Evolutionary conservation across 331 rosid species (phyloP), one percentile per base, ranked within the genome.

Genomic region (Dryas integrifolia): DNA sequence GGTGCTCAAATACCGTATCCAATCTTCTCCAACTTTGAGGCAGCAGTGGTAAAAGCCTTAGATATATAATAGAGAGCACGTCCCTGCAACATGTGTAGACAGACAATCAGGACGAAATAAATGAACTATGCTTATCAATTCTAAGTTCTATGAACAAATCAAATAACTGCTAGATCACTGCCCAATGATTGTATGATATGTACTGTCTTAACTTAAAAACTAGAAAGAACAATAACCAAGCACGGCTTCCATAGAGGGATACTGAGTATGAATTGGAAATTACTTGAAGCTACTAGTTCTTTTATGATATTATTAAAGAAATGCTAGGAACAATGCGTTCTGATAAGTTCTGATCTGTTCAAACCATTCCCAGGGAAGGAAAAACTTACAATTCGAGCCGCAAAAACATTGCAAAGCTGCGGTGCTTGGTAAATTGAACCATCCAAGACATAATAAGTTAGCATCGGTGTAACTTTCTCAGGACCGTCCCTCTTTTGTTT

Each of bases 401-500:
- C 90, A 69, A 94, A 91, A 70, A 94, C 96, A 88, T 80, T 94
- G 85, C 88, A 82, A 2, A 94, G 95, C 49, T 91, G 98, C 1
- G 96, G 97, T 73, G 96, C 89, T 78, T 94, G 98, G 82, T 94
- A 91, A 39, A 94, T 89, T 1, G 96, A 89, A 72, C 98, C 97
- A 77, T 94, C 98, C 87, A 91, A 83, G 56, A 88, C 63, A 66
- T 91, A 89, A 71, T 94, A 91, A 6, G 96, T 88, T 63, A 94
- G 86, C 95, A 88, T 85, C 0, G 92, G 92, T 0, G 95, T 91
- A 71, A 91, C 95, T 76, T 89, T 94, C 79, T 94, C 97, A 30
- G 92, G 97, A 67, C 92, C 78, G 65, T 94, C 98, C 77, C 98
- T 86, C 89, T 86, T 89, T 57, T 94, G 98, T 84, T 89, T 91